Evolutionary conservation across 768 basidiomycete species (phyloP), one percentile per base, ranked within the genome.

Genomic region (Kwoniella botswanensis): DNA sequence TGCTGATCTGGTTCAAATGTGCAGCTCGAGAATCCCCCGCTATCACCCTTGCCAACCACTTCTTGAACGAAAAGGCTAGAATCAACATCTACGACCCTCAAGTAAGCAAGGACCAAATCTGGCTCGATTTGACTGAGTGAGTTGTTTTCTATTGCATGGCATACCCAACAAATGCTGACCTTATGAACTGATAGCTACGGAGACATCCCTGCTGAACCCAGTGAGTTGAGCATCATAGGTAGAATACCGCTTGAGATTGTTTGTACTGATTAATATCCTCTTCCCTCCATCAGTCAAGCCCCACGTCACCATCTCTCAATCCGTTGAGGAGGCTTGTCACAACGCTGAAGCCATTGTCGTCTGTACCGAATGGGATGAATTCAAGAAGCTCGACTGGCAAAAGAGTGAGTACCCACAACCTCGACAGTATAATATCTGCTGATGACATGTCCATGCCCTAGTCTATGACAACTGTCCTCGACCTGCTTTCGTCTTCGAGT

Each of bases 401-500:
- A 85, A 86, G 44, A 91, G 74, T 76, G 69, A 50, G 46, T 50
- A 35, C 35, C 35, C 35, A 35, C 46, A 18, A 50, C 3, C 46
- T 15, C 18, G 46, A 50, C 46, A 50, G 2, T 50, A 18, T 15
- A 15, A 18, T 11, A 50, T 11, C 46, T 56, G 55, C 42, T 46
- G 4, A 21, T 18, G 26, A 17, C 46, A 18, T 35, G 42, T 46
- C 13, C 42, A 43, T 50, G 2, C 50, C 26, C n/a, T 29, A 76
- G 71, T 98, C 53, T 97, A 98, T 85, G 83, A 86, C 62, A 85
- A 87, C 79, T 98, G 98, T 93, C 92, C 91, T 80, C 97, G 98
- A 87, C 97, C 97, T n/a, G 96, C 97, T 4, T 98, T 97, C 81
- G 88, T 99, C 74, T 98, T 98, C 79, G 96, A 98, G 76, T 78